Evolutionary conservation across 371 early-diverging fungal genomes (phyloP), one percentile per base, ranked within the genome.

Genomic region (Globomyces sp.): DNA sequence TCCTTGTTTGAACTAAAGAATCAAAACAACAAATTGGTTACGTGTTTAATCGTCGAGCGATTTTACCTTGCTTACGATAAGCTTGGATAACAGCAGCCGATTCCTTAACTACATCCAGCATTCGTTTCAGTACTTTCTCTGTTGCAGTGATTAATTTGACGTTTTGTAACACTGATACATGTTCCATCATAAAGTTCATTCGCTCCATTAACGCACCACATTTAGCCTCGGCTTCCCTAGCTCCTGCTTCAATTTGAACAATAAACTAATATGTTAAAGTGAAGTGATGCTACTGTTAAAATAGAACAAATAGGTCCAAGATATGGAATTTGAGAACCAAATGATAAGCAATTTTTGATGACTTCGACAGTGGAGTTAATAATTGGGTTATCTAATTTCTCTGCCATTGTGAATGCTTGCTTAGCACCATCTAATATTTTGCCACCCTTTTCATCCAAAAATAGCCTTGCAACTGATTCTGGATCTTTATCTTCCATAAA

Each of bases 201-300:
- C 82, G 78, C 57, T 81, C 82, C 53, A 81, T 41, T 11, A 81
- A 71, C 57, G 80, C 80, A 1, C 43, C 66, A 57, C 82, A 81
- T 62, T 81, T 81, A 36, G 64, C 46, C 36, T 78, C 82, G 0
- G 69, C 71, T 9, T 81, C 82, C n/a, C 80, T 66, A 0, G 77
- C 82, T 60, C 64, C 69, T 57, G 65, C 58, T 68, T 81, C 82
- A 2, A 74, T 57, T 48, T 79, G 77, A 44, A 81, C 77, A 58
- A 81, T 81, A 55, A 80, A 6, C 76, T 55, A 37, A 8, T 55
- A n/a, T 55, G 4, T 39, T 36, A 3, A 3, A 24, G 55, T 8
- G 13, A 55, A 24, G 24, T 24, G 24, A 24, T 24, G 24, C n/a
- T 55, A 55, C 55, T 10, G 78, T 65, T 6, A 71, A 53, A 5